These are phyloP conservation scores for Annona cherimola DNA, from an alignment of 164 flowering plant genomes.

Conservation along the genomic window DNA sequence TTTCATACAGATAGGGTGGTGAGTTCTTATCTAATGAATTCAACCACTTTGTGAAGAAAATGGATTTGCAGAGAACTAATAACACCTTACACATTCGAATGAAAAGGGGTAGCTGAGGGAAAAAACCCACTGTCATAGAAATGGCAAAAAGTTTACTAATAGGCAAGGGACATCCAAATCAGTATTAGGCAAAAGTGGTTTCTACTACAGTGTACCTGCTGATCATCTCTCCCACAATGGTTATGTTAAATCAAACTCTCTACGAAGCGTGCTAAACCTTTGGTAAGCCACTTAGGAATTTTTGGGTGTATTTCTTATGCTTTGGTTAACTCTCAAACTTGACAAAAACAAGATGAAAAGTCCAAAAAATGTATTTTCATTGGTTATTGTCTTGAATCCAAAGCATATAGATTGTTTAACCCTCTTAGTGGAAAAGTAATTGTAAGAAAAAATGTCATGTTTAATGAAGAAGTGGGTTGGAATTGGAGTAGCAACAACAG, in stretches of 20 bases:
- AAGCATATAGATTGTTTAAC: not conserved
- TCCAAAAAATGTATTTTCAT: slow-evolving; percentile 3
- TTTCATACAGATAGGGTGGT: too few relatives aligned
- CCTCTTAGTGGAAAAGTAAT: not conserved
- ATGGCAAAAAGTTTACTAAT: not conserved
- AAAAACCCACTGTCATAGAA: too few relatives aligned
- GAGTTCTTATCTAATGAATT: too few relatives aligned
- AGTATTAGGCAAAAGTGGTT: not conserved
- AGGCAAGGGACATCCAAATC: not conserved
- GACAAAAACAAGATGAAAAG: not conserved
- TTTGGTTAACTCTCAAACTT: not conserved
- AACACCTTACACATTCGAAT: too few relatives aligned
- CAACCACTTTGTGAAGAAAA: too few relatives aligned
- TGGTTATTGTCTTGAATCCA: not conserved
- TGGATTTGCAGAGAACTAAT: too few relatives aligned
- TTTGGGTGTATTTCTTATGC: slow-evolving; percentile 2
- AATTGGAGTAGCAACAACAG: not conserved
- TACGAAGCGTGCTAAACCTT: not conserved
- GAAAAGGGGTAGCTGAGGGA: too few relatives aligned
- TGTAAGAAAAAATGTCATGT: not conserved
- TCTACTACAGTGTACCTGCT: not conserved
- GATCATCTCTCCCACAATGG: not conserved
- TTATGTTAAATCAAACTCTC: not conserved
- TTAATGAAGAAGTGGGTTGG: not conserved
- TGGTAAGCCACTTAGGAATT: not conserved